phyloP scores from a whole-genome alignment of 495 filamentous ascomycete genomes.

The Poronia punctata region DNA sequence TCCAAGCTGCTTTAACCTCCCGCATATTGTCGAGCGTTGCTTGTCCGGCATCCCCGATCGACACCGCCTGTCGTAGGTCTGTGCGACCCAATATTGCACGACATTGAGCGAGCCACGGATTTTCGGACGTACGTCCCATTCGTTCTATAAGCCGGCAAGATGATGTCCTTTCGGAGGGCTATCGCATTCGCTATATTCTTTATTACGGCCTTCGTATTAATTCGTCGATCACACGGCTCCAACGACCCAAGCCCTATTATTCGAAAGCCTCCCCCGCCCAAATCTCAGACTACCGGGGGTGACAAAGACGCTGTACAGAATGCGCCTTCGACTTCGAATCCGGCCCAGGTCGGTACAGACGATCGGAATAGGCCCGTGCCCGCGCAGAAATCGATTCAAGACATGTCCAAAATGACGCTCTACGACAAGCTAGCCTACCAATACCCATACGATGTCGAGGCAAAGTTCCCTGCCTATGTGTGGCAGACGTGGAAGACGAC shows the following conservation, averaged over 20 bases:
- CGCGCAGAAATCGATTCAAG: slow-evolving; percentile 42
- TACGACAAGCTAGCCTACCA: slow-evolving; percentile 84
- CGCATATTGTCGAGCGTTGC: background rate
- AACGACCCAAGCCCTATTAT: slow-evolving; percentile 13
- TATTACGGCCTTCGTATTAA: slow-evolving; percentile 62
- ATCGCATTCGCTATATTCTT: slow-evolving; percentile 61
- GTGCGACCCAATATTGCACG: background rate
- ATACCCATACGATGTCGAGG: slow-evolving; percentile 82
- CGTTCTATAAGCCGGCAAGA: too few species aligned
- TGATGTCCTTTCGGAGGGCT: slow-evolving; percentile 66
- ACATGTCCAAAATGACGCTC: slow-evolving; percentile 56
- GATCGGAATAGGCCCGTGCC: slow-evolving; percentile 15
- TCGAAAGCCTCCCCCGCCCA: slow-evolving; percentile 34
- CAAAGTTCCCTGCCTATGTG: slow-evolving; percentile 92
- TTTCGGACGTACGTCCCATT: too few species aligned
- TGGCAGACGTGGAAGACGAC: slow-evolving; percentile 99
- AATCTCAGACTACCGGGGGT: slow-evolving; percentile 15
- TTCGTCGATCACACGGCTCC: slow-evolving; percentile 52
- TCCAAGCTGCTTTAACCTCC: slow-evolving; percentile 1
- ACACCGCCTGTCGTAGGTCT: background rate
- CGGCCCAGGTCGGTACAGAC: slow-evolving; percentile 5
- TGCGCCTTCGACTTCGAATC: slow-evolving; percentile 20
- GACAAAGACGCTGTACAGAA: slow-evolving; percentile 20
- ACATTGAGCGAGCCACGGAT: too few species aligned
- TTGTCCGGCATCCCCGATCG: slow-evolving; percentile 2